Evolutionary conservation across 768 basidiomycete genomes (phyloP), one percentile per base, ranked within the genome.

Genomic region (Pisolithus orientalis): DNA sequence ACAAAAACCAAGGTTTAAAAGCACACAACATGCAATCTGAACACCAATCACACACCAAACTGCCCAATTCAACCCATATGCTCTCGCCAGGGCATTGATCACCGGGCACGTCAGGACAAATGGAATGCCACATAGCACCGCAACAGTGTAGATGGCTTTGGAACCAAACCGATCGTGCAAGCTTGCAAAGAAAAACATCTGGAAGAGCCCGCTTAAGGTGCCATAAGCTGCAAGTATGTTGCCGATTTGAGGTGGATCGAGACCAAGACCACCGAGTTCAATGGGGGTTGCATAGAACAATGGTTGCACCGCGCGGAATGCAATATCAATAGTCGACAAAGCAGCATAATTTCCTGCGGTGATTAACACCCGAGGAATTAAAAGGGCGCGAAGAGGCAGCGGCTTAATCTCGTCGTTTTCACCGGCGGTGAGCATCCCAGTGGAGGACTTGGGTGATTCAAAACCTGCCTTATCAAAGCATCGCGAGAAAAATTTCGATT

Each of bases 201-300:
- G 84, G 62, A 86, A 74, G n/a, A 79, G 25, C 5, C 86, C 88
- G 57, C 84, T 85, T 50, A 80, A 60, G 28, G 85, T 60, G 1
- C 87, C 88, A 59, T 76, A 82, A 5, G 71, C 51, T 6, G 83
- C 78, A 17, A 88, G 71, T 53, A 87, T 77, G 37, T 77, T 76
- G 5, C 88, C 88, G 34, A 90, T 90, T 8, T 61, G 66, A 4
- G 79, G 70, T 4, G 88, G 85, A 17, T 77, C 68, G n/a, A 90
- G 68, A 4, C 85, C 85, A 14, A 89, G 76, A 0, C 88, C 88
- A 29, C 87, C 88, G 11, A 81, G 72, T 24, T 74, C 72, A 51
- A 83, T 70, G n/a, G 88, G 85, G 5, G 85, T 88, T 16, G 85
- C 80, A 46, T 80, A 73, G 67, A 87, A 90, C 25, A 88, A 64